phyloP scores from a whole-genome alignment of 495 filamentous ascomycete genomes.

The Thermothielavioides terrestris region DNA sequence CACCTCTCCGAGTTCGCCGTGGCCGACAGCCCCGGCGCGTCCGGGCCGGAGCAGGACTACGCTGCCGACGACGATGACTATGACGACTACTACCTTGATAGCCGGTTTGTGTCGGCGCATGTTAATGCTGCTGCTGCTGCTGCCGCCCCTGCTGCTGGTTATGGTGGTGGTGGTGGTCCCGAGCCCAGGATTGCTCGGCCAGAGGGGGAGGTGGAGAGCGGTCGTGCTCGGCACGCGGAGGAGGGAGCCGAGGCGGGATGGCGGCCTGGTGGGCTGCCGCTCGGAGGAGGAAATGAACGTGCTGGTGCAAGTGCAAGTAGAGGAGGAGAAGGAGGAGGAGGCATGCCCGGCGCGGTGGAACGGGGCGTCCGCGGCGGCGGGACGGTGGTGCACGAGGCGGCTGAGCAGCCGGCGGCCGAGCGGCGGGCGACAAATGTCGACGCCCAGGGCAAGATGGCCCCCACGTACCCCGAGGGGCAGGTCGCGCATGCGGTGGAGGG shows the following conservation, averaged over 20 bases:
- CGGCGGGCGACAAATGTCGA: constrained; percentile 30
- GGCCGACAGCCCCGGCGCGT: constrained; percentile 15
- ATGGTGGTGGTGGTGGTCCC: too few species aligned
- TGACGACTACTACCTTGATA: constrained; percentile 20
- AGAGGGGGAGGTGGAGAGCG: too few species aligned
- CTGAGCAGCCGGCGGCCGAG: too few species aligned
- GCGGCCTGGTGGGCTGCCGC: too few species aligned
- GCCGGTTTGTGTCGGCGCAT: too few species aligned
- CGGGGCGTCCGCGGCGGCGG: constrained; percentile 31
- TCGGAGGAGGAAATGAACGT: too few species aligned
- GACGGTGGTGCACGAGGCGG: constrained; percentile 14
- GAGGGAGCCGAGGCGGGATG: too few species aligned
- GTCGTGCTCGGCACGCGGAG: too few species aligned
- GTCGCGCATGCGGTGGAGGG: constrained; percentile 42
- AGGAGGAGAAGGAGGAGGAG: neutral
- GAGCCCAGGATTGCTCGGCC: too few species aligned
- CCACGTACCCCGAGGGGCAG: constrained; percentile 44
- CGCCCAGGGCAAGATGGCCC: constrained; percentile 46
- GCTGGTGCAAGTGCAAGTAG: neutral
- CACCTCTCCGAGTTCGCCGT: constrained; percentile 40
- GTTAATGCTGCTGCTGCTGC: too few species aligned
- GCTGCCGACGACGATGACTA: constrained; percentile 16
- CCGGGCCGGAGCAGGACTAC: constrained; percentile 4
- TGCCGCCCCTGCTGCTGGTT: too few species aligned
- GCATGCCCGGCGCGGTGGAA: constrained; percentile 26